Percentiles rank a stretch among this genome's conserved stretches.
Conservation (phyloP, 2,329 filamentous ascomycete genomes). For the Alternaria sp. region DNA sequence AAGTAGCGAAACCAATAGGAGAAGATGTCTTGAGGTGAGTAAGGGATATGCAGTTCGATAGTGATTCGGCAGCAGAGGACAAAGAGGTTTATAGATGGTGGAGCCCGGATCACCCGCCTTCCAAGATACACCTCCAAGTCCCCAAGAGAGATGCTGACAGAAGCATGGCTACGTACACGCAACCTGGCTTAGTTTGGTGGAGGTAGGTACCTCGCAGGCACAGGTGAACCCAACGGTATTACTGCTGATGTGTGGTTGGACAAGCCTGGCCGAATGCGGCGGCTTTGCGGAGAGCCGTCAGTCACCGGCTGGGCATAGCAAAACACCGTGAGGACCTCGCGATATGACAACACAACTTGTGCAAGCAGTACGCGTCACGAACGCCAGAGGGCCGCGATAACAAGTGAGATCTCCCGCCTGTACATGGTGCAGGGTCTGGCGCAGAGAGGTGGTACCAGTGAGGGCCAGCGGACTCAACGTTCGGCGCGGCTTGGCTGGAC, state of each 20-base stretch:
- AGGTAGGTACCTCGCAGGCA: neutral
- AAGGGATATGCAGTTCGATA: neutral
- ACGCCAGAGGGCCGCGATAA: constrained; percentile 19
- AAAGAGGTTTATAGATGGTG: constrained; percentile 14
- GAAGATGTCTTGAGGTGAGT: neutral
- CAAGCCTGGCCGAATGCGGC: constrained; percentile 24
- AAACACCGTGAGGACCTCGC: constrained; percentile 23
- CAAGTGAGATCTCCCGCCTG: constrained; percentile 2
- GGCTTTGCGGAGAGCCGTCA: constrained; percentile 37
- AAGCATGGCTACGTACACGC: constrained; percentile 3
- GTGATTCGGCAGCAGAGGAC: constrained; percentile 15
- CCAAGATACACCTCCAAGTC: constrained; percentile 1
- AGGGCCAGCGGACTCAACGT: constrained; percentile 3
- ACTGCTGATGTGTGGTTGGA: constrained; percentile 2
- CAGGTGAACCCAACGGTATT: neutral
- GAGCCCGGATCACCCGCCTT: neutral
- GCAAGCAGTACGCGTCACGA: constrained; percentile 39
- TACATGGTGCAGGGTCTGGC: constrained; percentile 17
- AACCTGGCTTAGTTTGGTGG: neutral
- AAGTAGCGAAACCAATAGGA: constrained; percentile 4
- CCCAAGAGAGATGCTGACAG: constrained; percentile 8
- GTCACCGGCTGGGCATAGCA: constrained; percentile 16
- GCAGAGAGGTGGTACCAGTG: neutral
- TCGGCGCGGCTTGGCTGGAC: constrained; percentile 22
- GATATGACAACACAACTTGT: constrained; percentile 13